Base-by-base conservation (phyloP, 805 yeast species). In the Ogataea polymorpha region DNA sequence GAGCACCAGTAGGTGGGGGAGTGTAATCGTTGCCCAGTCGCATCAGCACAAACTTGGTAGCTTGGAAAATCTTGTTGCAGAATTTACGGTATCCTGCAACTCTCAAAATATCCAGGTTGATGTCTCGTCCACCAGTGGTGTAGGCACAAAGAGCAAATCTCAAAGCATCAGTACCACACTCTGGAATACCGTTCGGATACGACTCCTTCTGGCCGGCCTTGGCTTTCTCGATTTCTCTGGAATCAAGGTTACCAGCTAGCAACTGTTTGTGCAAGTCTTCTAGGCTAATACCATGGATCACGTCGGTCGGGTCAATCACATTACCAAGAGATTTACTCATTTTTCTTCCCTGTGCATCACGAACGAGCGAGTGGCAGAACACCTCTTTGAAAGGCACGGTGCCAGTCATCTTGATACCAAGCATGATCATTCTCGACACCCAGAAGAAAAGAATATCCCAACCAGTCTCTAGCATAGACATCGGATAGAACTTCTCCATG, bases 381-480 rank as follows among this genome's bases (percentile, higher is more conserved):
- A 93, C 98, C 68, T 93, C 98, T 54, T 78, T 82, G 77, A 93
- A 93, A 46, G 99, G 99, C 52, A 87, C 79, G 44, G 80, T 70
- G 37, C 96, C 97, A 18, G 96, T 87, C 65, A 91, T 73, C 68
- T 91, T 90, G 56, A 89, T 65, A 49, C 96, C 93, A 60, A 93
- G 71, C 70, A 91, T 75, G 50, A 91, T 83, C 99, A 93, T 93
- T 70, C 99, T 81, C 21, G 93, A 77, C 39, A 93, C 98, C 99
- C 99, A 93, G 84, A 93, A 93, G 79, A 93, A 93, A 61, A 93
- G 74, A 62, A 91, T 91, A 72, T 91, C 99, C 99, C 99, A 93
- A 56, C 99, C 99, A 37, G 99, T 93, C 70, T 93, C 99, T 59
- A 93, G 72, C 85, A 93, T 72, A 20, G 95, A 82, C 82, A 89